A percentile compares a stretch with the other conserved stretches of the same genome.
These are phyloP conservation scores for Xerocomellus dryophilus DNA, from an alignment of 768 basidiomycete species.

Conservation along the genomic window DNA sequence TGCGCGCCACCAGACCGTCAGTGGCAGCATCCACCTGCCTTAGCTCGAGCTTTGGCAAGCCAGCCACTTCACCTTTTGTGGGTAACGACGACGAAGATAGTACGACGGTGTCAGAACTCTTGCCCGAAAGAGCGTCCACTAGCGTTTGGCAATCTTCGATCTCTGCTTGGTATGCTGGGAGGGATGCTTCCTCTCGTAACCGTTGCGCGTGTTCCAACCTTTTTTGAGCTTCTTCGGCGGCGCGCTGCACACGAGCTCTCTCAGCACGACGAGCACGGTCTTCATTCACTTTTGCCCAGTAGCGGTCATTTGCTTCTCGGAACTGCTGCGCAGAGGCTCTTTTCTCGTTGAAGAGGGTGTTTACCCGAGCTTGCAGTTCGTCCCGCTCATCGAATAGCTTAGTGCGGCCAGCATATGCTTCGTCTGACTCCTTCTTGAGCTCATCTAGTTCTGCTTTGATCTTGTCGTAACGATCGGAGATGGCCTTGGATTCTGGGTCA, in stretches of 20 bases:
- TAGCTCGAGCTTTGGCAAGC: constrained; percentile 79
- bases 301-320: constrained; percentile 81
- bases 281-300: constrained; percentile 82
- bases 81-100: constrained; percentile 41
- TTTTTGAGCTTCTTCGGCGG: constrained; percentile 74
- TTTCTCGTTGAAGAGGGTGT: constrained; percentile 69
- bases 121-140: constrained; percentile 79
- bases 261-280: constrained; percentile 84
- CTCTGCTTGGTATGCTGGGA: constrained; percentile 86
- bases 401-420: constrained; percentile 72
- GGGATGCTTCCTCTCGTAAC: constrained; percentile 84
- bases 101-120: constrained; percentile 44
- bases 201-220: constrained; percentile 75
- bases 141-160: constrained; percentile 97
- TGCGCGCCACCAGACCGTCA: constrained; percentile 69
- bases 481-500: constrained; percentile 83
- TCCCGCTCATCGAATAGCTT: constrained; percentile 90
- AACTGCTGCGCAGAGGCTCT: constrained; percentile 67
- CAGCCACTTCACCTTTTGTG: constrained; percentile 46
- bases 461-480: constrained; percentile 75
- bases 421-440: constrained; percentile 83
- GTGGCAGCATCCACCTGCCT: constrained; percentile 72
- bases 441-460: constrained; percentile 84
- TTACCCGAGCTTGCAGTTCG: constrained; percentile 63
- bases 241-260: constrained; percentile 68